phyloP scores from a whole-genome alignment of 768 basidiomycete genomes.

The Pleurotus platypus region DNA sequence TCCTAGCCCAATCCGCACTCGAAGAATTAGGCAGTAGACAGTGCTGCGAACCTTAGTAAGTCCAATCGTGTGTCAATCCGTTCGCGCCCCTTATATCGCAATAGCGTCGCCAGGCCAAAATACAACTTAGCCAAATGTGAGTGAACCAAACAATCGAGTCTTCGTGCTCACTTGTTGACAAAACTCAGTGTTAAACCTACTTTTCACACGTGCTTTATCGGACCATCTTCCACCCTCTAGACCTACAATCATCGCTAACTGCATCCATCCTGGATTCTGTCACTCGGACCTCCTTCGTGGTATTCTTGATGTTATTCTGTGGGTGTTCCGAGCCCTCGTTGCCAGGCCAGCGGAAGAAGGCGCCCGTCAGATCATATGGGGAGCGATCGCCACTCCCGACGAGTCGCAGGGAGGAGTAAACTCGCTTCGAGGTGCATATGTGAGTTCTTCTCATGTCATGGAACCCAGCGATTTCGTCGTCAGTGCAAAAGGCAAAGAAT shows the following conservation, averaged over 20 bases:
- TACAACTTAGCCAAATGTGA: conserved; percentile 36
- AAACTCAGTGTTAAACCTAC: conserved; percentile 32
- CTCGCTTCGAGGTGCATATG: conserved; percentile 26
- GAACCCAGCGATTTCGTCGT: conserved; percentile 33
- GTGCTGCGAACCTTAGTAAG: conserved; percentile 15
- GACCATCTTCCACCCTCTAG: conserved; percentile 19
- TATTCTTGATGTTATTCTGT: conserved; percentile 13
- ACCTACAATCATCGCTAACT: conserved; percentile 26
- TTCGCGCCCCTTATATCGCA: neutral
- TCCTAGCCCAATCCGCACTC: conserved; percentile 24
- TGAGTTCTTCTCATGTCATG: conserved; percentile 16
- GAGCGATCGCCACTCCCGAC: conserved; percentile 20
- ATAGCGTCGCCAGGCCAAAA: conserved; percentile 15
- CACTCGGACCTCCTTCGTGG: conserved; percentile 30
- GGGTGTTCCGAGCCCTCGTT: conserved; percentile 24
- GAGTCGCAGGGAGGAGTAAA: neutral
- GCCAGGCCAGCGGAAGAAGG: conserved; percentile 34
- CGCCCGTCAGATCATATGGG: conserved; percentile 29
- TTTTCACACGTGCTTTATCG: conserved; percentile 35
- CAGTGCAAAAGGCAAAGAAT: conserved; percentile 22
- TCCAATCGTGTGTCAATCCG: conserved; percentile 1
- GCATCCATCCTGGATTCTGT: conserved; percentile 40
- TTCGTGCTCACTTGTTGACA: neutral
- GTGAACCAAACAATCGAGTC: conserved; percentile 3
- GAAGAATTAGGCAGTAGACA: conserved; percentile 26